Base-by-base conservation (phyloP, 2,329 filamentous ascomycete species). In the Rugonectria rugulosa region DNA sequence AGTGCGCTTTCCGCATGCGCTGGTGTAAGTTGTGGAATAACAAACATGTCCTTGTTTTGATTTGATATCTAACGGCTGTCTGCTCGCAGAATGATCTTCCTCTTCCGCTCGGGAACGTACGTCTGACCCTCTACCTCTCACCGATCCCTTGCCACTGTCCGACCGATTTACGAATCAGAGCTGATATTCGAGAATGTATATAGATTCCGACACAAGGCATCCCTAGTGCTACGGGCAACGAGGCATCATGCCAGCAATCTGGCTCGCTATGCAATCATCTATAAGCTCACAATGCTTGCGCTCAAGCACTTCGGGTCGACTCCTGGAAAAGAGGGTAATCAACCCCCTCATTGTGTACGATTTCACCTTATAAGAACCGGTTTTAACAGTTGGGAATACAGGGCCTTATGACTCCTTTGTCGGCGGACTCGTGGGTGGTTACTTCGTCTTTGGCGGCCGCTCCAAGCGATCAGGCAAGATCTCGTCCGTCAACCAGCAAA, bases 1-100 rank as follows among this genome's bases (percentile, higher is more conserved):
- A 85, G 92, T 99, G 75, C 93, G 95, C 62, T 98, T 99, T 79
- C 95, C 95, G 62, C 95, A 99, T 79, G 95, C 95, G 58, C 84
- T 99, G 65, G 95, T 99, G 80, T 83, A 75, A 60, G 79, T 61
- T 66, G n/a, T n/a, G n/a, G n/a, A n/a, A n/a, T n/a, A n/a, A n/a
- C n/a, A 32, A 32, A 5, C 29, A 8, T 32, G 5, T 14, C 12
- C 29, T 32, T 20, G 26, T 11, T 12, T 29, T 56, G 34, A 27
- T 43, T 27, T 12, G 34, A 21, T 53, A 32, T 57, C 65, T 71
- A 46, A 71, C 50, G 21, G 26, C 11, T 4, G 20, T 21, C 26
- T 19, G 23, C 66, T 20, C 31, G 21, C 41, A 92, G 90, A 46
- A 99, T 99, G 94, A 92, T 97, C 64, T 90, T 98, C 67, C 86